Conservation (phyloP, 805 yeast species). For the Candida dendrica region DNA sequence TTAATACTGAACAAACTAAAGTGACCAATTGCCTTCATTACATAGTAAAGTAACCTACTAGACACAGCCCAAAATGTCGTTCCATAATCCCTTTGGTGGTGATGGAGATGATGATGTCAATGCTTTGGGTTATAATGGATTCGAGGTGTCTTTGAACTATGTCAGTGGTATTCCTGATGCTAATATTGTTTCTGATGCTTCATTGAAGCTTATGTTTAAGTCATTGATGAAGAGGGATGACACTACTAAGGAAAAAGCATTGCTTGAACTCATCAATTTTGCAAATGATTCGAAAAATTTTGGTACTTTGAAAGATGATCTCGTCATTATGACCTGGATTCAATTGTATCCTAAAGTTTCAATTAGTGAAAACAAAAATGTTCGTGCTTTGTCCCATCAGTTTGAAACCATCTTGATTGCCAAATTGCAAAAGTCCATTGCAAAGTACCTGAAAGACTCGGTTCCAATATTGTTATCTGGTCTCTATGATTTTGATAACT, state of each 20-base stretch:
- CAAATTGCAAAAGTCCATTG: conserved; percentile 44
- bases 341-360: conserved; percentile 79
- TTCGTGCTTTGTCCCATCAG: conserved; percentile 57
- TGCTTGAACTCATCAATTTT: conserved; percentile 41
- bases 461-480: conserved; percentile 74
- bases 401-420: conserved; percentile 51
- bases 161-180: conserved; percentile 76
- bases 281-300: conserved; percentile 17
- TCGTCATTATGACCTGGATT: conserved; percentile 59
- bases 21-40: too few relatives aligned
- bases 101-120: conserved; percentile 7
- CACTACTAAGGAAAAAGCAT: conserved; percentile 79
- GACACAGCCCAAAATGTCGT: conserved; percentile 15
- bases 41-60: too few relatives aligned
- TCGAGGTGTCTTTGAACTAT: conserved; percentile 62
- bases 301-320: conserved; percentile 38
- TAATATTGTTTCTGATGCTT: conserved; percentile 37
- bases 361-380: conserved; percentile 59
- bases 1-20: not conserved
- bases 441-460: conserved; percentile 62
- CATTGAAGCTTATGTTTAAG: conserved; percentile 61
- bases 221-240: conserved; percentile 71
- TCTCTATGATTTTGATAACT: conserved; percentile 58
- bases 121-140: conserved; percentile 31
- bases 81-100: conserved; percentile 18